Conservation (phyloP, 1,284 basidiomycete species). For the Golubevia pallescens region DNA sequence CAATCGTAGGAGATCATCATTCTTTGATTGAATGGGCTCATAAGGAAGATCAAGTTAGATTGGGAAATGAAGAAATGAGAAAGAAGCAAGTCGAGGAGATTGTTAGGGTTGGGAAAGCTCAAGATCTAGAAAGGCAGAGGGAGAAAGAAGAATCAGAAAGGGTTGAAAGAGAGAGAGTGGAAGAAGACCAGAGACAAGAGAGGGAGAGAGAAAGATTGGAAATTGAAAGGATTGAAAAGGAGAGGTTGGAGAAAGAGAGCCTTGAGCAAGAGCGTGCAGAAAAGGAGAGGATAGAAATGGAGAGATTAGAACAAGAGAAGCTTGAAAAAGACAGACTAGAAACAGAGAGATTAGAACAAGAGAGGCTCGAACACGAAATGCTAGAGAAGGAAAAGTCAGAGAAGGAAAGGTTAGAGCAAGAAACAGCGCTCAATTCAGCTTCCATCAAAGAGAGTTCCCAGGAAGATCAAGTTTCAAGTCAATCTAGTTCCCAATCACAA, state of each 20-base stretch:
- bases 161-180: constrained; percentile 5
- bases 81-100: constrained; percentile 1
- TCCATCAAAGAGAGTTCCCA: not conserved
- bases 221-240: no score
- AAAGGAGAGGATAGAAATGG: constrained; percentile 1
- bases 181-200: no score
- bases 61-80: not conserved
- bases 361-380: no score
- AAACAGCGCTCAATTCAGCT: not conserved
- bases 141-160: constrained; percentile 13
- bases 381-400: no score
- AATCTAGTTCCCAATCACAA: not conserved
- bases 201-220: not conserved
- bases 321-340: not conserved
- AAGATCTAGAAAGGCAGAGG: constrained; percentile 1
- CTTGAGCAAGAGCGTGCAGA: not conserved
- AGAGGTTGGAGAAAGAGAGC: no score
- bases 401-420: no score
- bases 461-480: not conserved
- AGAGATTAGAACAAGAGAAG: constrained; percentile 1
- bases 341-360: constrained; percentile 1
- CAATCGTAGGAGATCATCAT: no score
- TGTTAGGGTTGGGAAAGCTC: not conserved
- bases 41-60: not conserved
- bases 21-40: not conserved